A percentile compares a stretch with the other conserved stretches of the same genome.
phyloP scores from a whole-genome alignment of 495 filamentous ascomycete genomes.

The Massariosphaeria phaeospora region DNA sequence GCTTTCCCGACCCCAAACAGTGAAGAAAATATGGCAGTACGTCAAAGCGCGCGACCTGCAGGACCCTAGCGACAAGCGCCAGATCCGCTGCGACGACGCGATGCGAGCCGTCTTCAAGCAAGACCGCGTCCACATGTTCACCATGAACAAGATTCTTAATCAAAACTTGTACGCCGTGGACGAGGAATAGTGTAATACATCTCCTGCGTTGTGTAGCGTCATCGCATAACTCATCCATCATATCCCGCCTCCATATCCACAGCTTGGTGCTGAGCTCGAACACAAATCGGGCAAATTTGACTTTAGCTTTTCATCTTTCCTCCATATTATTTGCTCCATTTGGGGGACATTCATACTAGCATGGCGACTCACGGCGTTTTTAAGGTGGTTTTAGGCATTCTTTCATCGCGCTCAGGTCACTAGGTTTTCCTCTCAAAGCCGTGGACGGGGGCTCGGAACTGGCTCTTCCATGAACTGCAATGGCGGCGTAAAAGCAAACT shows the following conservation, averaged over 20 bases:
- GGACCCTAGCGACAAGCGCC: constrained; percentile 82
- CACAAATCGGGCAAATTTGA: background rate
- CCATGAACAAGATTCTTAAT: constrained; percentile 82
- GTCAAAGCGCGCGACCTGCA: constrained; percentile 84
- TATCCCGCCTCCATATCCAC: constrained; percentile 1
- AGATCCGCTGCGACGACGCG: constrained; percentile 86
- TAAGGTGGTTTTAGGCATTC: too few species aligned
- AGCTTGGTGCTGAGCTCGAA: background rate
- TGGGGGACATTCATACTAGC: constrained; percentile 6
- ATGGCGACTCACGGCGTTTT: constrained; percentile 17
- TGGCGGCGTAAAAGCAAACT: too few species aligned
- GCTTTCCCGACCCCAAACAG: constrained; percentile 89
- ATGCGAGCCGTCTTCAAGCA: constrained; percentile 88
- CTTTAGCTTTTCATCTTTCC: background rate
- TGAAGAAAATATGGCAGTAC: constrained; percentile 92
- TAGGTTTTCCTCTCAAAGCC: too few species aligned
- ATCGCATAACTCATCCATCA: background rate
- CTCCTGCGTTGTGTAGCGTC: background rate
- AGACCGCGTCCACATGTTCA: constrained; percentile 94
- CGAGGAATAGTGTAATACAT: constrained; percentile 39
- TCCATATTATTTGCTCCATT: too few species aligned
- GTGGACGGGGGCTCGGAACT: too few species aligned
- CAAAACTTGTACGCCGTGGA: constrained; percentile 62
- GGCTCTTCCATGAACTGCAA: too few species aligned
- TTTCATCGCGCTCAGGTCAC: too few species aligned